phyloP scores from a whole-genome alignment of 345 rosid genomes.

The Aquilaria sinensis region DNA sequence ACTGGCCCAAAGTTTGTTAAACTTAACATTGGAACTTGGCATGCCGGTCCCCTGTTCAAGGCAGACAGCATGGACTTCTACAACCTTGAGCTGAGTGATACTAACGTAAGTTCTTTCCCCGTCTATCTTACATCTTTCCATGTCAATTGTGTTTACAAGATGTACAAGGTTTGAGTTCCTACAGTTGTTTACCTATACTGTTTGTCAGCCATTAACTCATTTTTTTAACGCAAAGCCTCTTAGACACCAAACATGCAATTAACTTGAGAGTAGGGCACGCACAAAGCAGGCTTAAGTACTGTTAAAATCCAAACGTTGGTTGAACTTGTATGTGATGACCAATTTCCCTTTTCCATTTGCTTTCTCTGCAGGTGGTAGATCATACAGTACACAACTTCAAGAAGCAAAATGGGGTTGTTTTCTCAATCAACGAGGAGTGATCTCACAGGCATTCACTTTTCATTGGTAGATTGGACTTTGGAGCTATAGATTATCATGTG shows the following conservation, averaged over 20 bases:
- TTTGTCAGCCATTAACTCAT: no score
- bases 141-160: not conserved
- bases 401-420: conserved; percentile 42
- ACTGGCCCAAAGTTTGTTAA: conserved; percentile 68
- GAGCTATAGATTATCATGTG: no score
- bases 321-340: not conserved
- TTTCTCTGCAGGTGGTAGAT: conserved; percentile 58
- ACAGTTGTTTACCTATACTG: not conserved
- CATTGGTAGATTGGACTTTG: no score
- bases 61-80: conserved; percentile 61
- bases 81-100: conserved; percentile 75
- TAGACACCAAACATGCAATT: no score
- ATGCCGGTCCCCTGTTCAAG: conserved; percentile 67
- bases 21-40: conserved; percentile 76
- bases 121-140: not conserved
- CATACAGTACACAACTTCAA: conserved; percentile 48
- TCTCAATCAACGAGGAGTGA: conserved; percentile 28
- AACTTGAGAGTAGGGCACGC: no score
- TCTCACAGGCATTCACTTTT: no score
- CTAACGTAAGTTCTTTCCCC: conserved; percentile 50
- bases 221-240: no score
- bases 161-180: not conserved
- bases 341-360: not conserved
- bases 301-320: not conserved
- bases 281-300: not conserved